Base-by-base conservation (phyloP, 768 basidiomycete genomes). In the Baorangia bicolor region DNA sequence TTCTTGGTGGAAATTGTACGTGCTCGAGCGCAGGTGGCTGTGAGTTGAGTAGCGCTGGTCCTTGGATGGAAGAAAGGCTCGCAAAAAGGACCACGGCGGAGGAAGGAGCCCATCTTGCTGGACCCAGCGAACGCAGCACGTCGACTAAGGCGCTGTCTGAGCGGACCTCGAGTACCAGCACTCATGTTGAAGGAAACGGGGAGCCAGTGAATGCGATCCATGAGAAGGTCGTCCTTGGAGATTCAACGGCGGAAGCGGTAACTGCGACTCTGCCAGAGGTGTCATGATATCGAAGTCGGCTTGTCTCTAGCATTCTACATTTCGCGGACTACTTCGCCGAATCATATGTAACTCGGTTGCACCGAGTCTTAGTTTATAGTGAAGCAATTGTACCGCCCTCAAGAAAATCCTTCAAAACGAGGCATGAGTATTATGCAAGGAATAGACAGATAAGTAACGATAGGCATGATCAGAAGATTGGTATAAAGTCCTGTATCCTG, bases 401-500 rank as follows among this genome's bases (percentile, higher is more conserved):
- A 11, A 3, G 10, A 40, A 40, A 33, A 38, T 14, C 11, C 8
- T 6, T 39, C 18, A 6, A 11, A 35, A 50, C 16, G 20, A 33
- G 39, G 20, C 18, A 38, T 27, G 23, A 45, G 9, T 16, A 60
- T 49, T 60, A 62, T 42, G 43, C 50, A 53, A 56, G 23, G 33
- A 54, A 47, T 38, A 56, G 44, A 54, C 49, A 49, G 35, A 30
- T 5, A 43, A 39, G 31, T 23, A 44, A 49, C 27, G 18, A 37
- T 44, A 42, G 25, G 30, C 35, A 49, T 18, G 35, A 53, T 84
- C 76, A 94, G 70, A 93, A 93, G 59, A 93, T 88, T 64, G 91
- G 87, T 79, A 95, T 94, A 75, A 87, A 94, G 74, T 96, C 93
- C 69, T 93, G 87, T 76, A 98, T 94, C 76, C 96, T 85, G 67